Conservation (phyloP, 371 early-diverging fungal genomes). For the Mortierella sp. region DNA sequence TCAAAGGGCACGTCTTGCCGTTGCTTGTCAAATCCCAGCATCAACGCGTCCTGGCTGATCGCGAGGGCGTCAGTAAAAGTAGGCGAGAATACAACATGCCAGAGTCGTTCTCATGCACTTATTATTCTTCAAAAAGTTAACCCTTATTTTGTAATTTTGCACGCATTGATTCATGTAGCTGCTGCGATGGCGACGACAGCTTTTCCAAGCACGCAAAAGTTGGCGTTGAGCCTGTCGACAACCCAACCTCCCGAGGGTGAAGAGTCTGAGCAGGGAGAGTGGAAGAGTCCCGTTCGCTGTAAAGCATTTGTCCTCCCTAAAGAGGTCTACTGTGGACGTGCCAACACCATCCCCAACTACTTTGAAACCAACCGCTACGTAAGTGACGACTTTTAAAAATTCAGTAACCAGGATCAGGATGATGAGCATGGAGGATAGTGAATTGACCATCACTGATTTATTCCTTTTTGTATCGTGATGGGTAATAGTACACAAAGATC, state of each 20-base stretch:
- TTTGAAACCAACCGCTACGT: constrained; percentile 87
- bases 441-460: neutral
- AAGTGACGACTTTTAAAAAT: constrained; percentile 42
- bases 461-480: neutral
- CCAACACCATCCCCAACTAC: constrained; percentile 85
- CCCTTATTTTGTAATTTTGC: neutral
- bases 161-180: constrained; percentile 10
- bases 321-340: constrained; percentile 72
- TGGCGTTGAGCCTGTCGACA: constrained; percentile 49
- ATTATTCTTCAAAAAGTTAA: too few relatives aligned
- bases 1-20: constrained; percentile 88
- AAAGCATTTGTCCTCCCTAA: constrained; percentile 66
- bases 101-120: too few relatives aligned
- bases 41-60: constrained; percentile 72
- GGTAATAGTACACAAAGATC: constrained; percentile 61
- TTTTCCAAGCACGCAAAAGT: constrained; percentile 44
- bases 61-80: constrained; percentile 76
- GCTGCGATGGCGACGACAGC: constrained; percentile 28
- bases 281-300: constrained; percentile 59
- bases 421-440: too few relatives aligned
- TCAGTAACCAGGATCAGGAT: neutral
- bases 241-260: constrained; percentile 23
- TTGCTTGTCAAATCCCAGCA: constrained; percentile 83
- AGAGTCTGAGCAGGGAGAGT: constrained; percentile 17
- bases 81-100: constrained; percentile 17